These are phyloP conservation scores for Arxiozyma telluris DNA, from an alignment of 1,139 yeast species.

Conservation along the genomic window DNA sequence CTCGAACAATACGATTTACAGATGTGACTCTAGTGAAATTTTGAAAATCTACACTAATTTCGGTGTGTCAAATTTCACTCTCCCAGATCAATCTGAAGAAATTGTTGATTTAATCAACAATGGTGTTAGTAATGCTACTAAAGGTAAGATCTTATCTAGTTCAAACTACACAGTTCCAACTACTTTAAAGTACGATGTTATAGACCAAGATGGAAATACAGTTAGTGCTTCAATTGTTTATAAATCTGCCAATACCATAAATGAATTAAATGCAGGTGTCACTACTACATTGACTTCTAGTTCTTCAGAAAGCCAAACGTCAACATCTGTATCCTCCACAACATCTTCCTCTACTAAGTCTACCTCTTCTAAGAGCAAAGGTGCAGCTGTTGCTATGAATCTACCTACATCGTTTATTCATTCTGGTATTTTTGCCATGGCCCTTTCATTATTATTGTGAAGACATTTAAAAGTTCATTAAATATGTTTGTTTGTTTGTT, in stretches of 20 bases:
- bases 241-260: conserved; percentile 33
- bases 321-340: conserved; percentile 4
- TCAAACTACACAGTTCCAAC: conserved; percentile 31
- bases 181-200: conserved; percentile 36
- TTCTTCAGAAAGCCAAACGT: conserved; percentile 6
- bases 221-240: conserved; percentile 51
- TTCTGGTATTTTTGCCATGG: conserved; percentile 13
- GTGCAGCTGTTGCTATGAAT: conserved; percentile 10
- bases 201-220: conserved; percentile 43
- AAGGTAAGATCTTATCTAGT: conserved; percentile 39
- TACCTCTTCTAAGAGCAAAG: conserved; percentile 11
- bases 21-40: conserved; percentile 47
- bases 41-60: conserved; percentile 32
- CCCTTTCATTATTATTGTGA: conserved; percentile 13
- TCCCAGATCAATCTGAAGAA: conserved; percentile 39
- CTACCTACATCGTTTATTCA: conserved; percentile 4
- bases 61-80: conserved; percentile 36
- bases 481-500: background rate
- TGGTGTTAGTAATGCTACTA: conserved; percentile 44
- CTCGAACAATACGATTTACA: conserved; percentile 32
- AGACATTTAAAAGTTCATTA: too few relatives aligned
- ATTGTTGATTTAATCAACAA: conserved; percentile 37
- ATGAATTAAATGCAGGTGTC: conserved; percentile 31
- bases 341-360: conserved; percentile 1
- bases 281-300: conserved; percentile 18